A percentile compares a stretch with the other conserved stretches of the same genome.
These are phyloP conservation scores for Lactarius quietus DNA, from an alignment of 768 basidiomycete genomes.

Conservation along the genomic window DNA sequence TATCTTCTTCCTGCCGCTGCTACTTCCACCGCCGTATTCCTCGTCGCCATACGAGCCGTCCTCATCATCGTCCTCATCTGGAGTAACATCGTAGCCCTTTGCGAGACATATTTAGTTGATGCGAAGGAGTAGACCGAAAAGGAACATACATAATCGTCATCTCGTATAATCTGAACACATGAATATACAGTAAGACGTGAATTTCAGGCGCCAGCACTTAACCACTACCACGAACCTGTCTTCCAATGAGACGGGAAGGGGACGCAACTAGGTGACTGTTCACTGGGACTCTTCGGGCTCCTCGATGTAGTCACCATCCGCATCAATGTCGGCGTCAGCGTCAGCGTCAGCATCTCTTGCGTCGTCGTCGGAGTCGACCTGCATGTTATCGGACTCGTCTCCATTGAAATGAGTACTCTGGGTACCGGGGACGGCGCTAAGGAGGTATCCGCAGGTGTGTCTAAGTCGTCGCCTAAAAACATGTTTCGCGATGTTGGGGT, in stretches of 20 bases:
- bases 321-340: constrained; percentile 60
- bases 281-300: constrained; percentile 38
- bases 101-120: constrained; percentile 25
- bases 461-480: constrained; percentile 23
- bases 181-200: constrained; percentile 16
- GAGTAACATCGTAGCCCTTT: constrained; percentile 55
- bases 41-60: constrained; percentile 79
- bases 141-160: constrained; percentile 51
- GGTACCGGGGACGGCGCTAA: constrained; percentile 29
- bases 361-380: constrained; percentile 57
- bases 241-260: constrained; percentile 34
- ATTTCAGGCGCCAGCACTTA: constrained; percentile 14
- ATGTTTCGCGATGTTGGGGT: constrained; percentile 22
- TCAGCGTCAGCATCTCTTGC: constrained; percentile 37
- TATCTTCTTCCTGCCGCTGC: constrained; percentile 56
- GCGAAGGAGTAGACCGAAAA: constrained; percentile 25
- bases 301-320: constrained; percentile 57
- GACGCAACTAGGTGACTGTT: constrained; percentile 40
- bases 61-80: constrained; percentile 57
- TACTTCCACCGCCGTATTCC: constrained; percentile 46
- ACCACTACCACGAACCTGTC: constrained; percentile 31
- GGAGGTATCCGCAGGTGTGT: constrained; percentile 29
- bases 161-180: constrained; percentile 34
- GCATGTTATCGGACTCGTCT: constrained; percentile 55
- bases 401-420: constrained; percentile 44